Percentiles rank a stretch among this genome's conserved stretches.
phyloP scores from a whole-genome alignment of 371 early-diverging fungal genomes.

The Synchytrium microbalum region DNA sequence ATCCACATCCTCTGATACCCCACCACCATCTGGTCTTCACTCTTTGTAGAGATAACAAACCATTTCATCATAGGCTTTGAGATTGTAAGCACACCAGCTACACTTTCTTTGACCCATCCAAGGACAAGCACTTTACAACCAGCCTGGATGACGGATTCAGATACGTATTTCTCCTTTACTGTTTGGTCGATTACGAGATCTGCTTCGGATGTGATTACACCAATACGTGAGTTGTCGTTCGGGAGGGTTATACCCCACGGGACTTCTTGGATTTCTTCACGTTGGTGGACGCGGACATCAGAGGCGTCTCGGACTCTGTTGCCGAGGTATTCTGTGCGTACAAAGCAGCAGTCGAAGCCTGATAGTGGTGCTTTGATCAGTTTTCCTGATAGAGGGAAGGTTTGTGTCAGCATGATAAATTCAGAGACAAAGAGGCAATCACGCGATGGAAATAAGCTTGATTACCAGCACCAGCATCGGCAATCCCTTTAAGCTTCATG shows the following conservation, averaged over 20 bases:
- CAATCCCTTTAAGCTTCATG: background rate
- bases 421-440: too few species aligned
- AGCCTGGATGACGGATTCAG: background rate
- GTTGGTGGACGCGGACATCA: background rate
- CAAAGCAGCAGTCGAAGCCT: background rate
- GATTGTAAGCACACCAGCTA: background rate
- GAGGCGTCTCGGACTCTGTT: background rate
- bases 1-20: background rate
- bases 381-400: too few species aligned
- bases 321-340: background rate
- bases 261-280: background rate
- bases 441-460: too few species aligned
- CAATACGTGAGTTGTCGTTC: background rate
- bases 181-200: background rate
- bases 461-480: background rate
- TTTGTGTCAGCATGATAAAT: too few species aligned
- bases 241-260: background rate
- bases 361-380: background rate
- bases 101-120: background rate
- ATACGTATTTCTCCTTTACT: background rate
- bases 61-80: background rate
- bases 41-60: background rate
- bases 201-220: background rate
- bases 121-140: background rate
- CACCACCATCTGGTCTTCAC: background rate